Evolutionary conservation across 2,329 filamentous ascomycete genomes (phyloP).

Genomic region (Aspergillus sp.): DNA sequence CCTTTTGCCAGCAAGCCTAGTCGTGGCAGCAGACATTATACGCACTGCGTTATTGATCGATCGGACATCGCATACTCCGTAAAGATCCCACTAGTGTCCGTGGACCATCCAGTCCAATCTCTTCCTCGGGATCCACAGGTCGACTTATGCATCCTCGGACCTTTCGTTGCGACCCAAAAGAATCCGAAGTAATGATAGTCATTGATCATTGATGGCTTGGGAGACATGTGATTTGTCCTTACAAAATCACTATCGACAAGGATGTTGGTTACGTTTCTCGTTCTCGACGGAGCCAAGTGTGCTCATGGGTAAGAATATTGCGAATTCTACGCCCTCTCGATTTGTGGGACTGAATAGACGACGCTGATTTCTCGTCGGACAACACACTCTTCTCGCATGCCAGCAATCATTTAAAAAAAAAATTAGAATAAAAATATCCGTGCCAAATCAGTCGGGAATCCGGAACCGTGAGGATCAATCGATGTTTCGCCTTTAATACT

Average conservation of each 20-base stretch:
- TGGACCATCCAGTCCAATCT: background rate
- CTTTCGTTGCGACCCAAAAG: background rate
- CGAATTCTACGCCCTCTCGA: background rate
- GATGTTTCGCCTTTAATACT: too few species aligned
- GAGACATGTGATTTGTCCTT: conserved; percentile 8
- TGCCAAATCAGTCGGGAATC: background rate
- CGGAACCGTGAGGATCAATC: too few species aligned
- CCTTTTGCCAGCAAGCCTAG: too few species aligned
- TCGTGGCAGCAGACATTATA: background rate
- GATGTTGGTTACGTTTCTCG: too few species aligned
- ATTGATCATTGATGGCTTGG: background rate
- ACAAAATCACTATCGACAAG: too few species aligned
- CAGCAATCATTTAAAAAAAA: background rate
- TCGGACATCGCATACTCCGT: background rate
- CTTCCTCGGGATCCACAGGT: conserved; percentile 1
- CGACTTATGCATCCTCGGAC: background rate
- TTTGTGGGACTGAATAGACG: background rate
- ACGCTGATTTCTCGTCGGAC: background rate
- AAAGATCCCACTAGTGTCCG: background rate
- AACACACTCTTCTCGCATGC: background rate
- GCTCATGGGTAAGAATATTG: too few species aligned
- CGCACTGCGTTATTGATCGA: background rate
- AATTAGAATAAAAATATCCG: background rate
- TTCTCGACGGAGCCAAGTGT: background rate
- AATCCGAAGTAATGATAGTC: background rate